Evolutionary conservation across 1,284 basidiomycete species (phyloP).

Genomic region (Leucoagaricus sp.): DNA sequence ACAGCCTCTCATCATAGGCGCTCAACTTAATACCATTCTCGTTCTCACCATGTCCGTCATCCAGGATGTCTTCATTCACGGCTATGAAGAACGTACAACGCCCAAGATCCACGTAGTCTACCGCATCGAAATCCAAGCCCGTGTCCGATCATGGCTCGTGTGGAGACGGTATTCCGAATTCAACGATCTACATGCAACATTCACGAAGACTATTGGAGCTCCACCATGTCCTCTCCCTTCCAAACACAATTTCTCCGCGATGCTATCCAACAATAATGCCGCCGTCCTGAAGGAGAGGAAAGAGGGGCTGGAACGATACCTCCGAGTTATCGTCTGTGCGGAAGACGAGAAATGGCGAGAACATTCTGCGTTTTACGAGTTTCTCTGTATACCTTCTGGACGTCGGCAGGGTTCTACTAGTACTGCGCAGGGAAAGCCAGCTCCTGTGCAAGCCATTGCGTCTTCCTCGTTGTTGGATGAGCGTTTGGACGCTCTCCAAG

Average conservation of each 20-base stretch:
- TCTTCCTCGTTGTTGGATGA: conserved; percentile 85
- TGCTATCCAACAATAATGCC: conserved; percentile 49
- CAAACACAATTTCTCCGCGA: conserved; percentile 74
- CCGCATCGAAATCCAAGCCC: conserved; percentile 77
- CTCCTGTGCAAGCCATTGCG: conserved; percentile 62
- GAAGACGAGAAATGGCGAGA: conserved; percentile 86
- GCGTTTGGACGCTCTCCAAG: conserved; percentile 73
- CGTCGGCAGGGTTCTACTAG: conserved; percentile 51
- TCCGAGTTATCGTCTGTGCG: conserved; percentile 81
- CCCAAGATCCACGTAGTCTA: conserved; percentile 83
- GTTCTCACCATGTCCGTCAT: conserved; percentile 60
- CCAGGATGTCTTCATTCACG: conserved; percentile 70
- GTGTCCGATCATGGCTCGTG: conserved; percentile 90
- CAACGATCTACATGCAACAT: conserved; percentile 80
- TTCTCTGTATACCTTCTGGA: conserved; percentile 82
- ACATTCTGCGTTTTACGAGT: conserved; percentile 78
- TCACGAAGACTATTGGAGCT: conserved; percentile 68
- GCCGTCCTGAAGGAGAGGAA: conserved; percentile 75
- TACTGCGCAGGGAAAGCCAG: conserved; percentile 19
- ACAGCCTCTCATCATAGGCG: background rate
- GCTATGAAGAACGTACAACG: conserved; percentile 62
- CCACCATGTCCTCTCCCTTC: conserved; percentile 81
- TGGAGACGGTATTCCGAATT: conserved; percentile 95
- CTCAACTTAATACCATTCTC: background rate
- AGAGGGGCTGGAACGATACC: conserved; percentile 78